These are phyloP conservation scores for Crithidia acanthocephali DNA, from an alignment of 208 protist species.

Conservation along the genomic window DNA sequence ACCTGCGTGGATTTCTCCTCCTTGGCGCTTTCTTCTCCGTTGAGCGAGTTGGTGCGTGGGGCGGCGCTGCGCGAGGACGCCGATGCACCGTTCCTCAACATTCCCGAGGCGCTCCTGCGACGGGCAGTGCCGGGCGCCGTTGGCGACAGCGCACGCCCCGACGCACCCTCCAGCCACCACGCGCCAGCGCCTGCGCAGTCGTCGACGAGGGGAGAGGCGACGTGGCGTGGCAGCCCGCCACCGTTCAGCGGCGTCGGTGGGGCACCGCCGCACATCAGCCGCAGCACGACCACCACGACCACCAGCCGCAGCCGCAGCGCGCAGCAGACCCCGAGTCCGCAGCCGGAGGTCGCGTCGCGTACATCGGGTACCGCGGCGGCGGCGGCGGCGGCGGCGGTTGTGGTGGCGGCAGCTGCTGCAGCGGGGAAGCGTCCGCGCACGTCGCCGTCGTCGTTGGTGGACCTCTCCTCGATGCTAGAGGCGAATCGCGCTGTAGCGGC, in stretches of 20 bases:
- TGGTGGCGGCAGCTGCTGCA: background rate
- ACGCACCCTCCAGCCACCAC: background rate
- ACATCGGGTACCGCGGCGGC: background rate
- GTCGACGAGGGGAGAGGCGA: background rate
- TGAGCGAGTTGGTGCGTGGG: conserved; percentile 33
- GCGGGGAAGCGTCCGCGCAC: background rate
- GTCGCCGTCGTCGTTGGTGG: conserved; percentile 10
- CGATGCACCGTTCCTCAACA: conserved; percentile 19
- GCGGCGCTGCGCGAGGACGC: conserved; percentile 28
- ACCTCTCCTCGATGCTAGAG: conserved; percentile 3
- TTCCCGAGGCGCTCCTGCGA: conserved; percentile 3
- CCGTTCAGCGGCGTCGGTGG: background rate
- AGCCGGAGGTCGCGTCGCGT: background rate
- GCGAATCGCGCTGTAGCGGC: conserved; percentile 9
- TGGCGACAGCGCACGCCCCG: background rate
- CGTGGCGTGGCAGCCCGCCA: background rate
- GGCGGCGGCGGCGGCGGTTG: background rate
- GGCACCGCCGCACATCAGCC: background rate
- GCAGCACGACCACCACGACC: background rate
- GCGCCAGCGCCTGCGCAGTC: background rate
- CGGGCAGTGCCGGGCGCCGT: background rate
- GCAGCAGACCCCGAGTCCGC: background rate
- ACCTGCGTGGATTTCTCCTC: background rate
- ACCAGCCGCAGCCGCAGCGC: background rate
- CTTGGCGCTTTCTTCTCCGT: background rate